Percentiles rank a stretch among this genome's conserved stretches.
Evolutionary conservation across 73 alveolate genomes (phyloP).

Genomic region (Paramecium sexaurelia): DNA sequence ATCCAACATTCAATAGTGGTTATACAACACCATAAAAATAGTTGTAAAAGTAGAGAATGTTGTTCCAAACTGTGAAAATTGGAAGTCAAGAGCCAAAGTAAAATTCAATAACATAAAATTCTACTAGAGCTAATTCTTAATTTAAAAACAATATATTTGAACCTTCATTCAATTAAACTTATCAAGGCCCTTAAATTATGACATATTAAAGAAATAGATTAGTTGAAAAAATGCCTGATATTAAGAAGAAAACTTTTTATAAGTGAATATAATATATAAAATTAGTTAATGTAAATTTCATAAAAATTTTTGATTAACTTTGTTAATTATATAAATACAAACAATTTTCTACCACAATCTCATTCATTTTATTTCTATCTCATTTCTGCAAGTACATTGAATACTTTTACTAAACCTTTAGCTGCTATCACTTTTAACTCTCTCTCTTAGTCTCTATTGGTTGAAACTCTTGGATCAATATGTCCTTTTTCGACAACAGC

Average conservation of each 20-base stretch:
- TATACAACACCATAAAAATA: neutral
- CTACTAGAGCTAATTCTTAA: neutral
- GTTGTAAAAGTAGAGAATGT: neutral
- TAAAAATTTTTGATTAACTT: neutral
- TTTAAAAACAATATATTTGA: neutral
- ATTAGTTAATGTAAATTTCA: no score
- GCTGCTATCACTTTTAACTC: conserved; percentile 42
- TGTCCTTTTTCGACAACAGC: conserved; percentile 28
- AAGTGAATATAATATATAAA: neutral
- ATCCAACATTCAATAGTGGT: conserved; percentile 14
- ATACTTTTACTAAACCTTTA: conserved; percentile 38
- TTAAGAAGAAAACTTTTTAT: neutral
- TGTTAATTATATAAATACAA: neutral
- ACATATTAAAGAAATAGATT: neutral
- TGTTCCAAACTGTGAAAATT: neutral
- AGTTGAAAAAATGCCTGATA: neutral
- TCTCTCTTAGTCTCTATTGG: neutral
- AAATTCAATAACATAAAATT: neutral
- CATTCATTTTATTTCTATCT: neutral
- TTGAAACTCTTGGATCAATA: conserved; percentile 25
- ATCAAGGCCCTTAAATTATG: neutral
- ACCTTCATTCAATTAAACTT: neutral
- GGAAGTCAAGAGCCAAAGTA: neutral
- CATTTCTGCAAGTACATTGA: conserved; percentile 24
- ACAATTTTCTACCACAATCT: neutral